Percentiles rank a stretch among this genome's conserved stretches.
These are phyloP conservation scores for Globisporangium heterothallicum DNA, from an alignment of 352 stramenopile genomes.

Conservation along the genomic window DNA sequence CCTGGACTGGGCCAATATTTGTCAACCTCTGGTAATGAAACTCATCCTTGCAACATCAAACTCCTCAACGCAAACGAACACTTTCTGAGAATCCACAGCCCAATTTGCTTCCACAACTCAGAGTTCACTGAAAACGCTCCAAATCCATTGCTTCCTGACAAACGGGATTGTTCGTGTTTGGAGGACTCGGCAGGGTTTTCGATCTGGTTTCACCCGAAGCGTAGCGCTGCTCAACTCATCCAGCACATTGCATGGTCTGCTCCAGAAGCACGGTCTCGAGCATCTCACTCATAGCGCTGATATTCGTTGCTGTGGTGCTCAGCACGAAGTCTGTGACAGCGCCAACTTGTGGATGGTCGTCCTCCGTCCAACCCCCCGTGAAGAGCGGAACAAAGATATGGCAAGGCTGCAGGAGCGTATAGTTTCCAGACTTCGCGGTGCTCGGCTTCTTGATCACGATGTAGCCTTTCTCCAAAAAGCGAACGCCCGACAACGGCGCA, in stretches of 20 bases:
- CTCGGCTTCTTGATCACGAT: slow-evolving; percentile 26
- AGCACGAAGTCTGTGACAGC: slow-evolving; percentile 42
- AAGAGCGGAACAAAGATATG: slow-evolving; percentile 30
- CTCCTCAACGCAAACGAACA: no score
- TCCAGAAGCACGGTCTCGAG: slow-evolving; percentile 48
- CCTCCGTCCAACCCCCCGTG: background rate
- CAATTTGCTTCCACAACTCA: no score
- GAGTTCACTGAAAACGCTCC: no score
- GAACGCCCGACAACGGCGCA: slow-evolving; percentile 28
- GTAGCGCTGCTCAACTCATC: no score
- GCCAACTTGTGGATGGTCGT: slow-evolving; percentile 20
- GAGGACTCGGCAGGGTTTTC: no score
- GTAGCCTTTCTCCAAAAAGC: slow-evolving; percentile 53
- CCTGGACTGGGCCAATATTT: no score
- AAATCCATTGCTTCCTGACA: no score
- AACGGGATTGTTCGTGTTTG: slow-evolving; percentile 22
- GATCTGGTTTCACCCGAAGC: no score
- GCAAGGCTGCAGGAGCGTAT: slow-evolving; percentile 24
- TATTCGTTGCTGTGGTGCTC: slow-evolving; percentile 23
- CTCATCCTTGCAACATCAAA: no score
- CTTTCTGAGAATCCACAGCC: no score
- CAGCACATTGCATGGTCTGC: slow-evolving; percentile 15
- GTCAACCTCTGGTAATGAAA: no score
- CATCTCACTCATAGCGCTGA: slow-evolving; percentile 31
- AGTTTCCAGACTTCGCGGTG: slow-evolving; percentile 9